A percentile compares a stretch with the other conserved stretches of the same genome.
phyloP scores from a whole-genome alignment of 768 basidiomycete genomes.

The Asterophora lycoperdoides region DNA sequence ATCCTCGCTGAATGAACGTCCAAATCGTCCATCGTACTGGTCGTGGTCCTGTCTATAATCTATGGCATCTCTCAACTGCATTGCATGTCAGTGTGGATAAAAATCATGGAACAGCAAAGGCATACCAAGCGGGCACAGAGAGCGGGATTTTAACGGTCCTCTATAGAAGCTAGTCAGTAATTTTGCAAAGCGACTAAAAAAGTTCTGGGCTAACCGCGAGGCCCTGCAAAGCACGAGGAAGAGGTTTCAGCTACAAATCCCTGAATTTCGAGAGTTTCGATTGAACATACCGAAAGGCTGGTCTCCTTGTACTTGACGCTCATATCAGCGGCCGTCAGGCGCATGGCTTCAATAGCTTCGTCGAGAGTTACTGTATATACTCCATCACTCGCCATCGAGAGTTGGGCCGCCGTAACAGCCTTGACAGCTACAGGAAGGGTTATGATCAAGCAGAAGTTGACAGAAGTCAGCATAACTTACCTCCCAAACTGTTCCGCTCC shows the following conservation, averaged over 20 bases:
- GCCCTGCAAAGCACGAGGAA: constrained; percentile 26
- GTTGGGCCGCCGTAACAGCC: constrained; percentile 89
- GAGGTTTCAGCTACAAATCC: not conserved
- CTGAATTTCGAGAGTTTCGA: not conserved
- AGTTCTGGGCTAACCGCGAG: constrained; percentile 32
- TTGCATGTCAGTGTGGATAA: too few relatives aligned
- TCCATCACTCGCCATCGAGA: constrained; percentile 89
- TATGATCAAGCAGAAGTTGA: not conserved
- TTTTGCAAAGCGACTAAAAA: not conserved
- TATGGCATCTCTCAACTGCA: too few relatives aligned
- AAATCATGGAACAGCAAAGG: not conserved
- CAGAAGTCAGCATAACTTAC: constrained; percentile 30
- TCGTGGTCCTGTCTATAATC: too few relatives aligned
- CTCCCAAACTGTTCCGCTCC: constrained; percentile 86
- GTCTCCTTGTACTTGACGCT: constrained; percentile 96
- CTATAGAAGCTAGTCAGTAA: constrained; percentile 28
- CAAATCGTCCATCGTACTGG: too few relatives aligned
- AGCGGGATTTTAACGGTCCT: constrained; percentile 81
- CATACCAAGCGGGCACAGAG: constrained; percentile 76
- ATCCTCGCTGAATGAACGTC: too few relatives aligned
- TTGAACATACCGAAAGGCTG: constrained; percentile 68
- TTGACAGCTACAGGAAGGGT: constrained; percentile 63
- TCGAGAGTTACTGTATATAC: constrained; percentile 85
- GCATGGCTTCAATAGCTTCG: constrained; percentile 95
- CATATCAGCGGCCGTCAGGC: constrained; percentile 91